phyloP scores from a whole-genome alignment of 2,329 filamentous ascomycete genomes.

The Ceratocystis huliohia region DNA sequence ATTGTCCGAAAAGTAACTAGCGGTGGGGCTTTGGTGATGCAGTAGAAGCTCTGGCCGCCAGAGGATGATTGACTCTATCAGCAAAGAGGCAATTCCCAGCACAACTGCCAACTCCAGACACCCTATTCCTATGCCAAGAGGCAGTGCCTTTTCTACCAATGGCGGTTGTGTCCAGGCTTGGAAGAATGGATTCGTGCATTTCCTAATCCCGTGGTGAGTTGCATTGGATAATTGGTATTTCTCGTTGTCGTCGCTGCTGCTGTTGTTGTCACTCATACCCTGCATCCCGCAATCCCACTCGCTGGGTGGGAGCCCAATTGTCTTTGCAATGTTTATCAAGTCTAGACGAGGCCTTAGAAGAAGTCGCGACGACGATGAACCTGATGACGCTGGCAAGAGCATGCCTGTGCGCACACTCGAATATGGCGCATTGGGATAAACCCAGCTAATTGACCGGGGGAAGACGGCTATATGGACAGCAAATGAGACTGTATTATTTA shows the following conservation, averaged over 20 bases:
- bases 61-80: conserved; percentile 5
- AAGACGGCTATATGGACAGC: conserved; percentile 1
- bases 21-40: background rate
- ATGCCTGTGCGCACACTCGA: background rate
- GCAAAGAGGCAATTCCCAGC: background rate
- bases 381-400: background rate
- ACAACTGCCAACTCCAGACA: background rate
- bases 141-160: background rate
- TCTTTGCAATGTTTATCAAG: conserved; percentile 7
- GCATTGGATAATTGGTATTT: background rate
- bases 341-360: background rate
- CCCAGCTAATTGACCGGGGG: background rate
- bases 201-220: background rate
- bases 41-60: conserved; percentile 1
- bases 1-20: background rate
- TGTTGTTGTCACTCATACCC: too few species aligned
- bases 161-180: conserved; percentile 9
- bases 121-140: conserved; percentile 5
- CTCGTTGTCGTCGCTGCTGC: too few species aligned
- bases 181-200: conserved; percentile 15
- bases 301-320: background rate
- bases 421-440: background rate
- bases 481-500: background rate
- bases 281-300: conserved; percentile 5
- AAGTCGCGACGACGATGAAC: conserved; percentile 1